These are phyloP conservation scores for Vanilla planifolia DNA, from an alignment of 106 monocot genomes.

Conservation along the genomic window DNA sequence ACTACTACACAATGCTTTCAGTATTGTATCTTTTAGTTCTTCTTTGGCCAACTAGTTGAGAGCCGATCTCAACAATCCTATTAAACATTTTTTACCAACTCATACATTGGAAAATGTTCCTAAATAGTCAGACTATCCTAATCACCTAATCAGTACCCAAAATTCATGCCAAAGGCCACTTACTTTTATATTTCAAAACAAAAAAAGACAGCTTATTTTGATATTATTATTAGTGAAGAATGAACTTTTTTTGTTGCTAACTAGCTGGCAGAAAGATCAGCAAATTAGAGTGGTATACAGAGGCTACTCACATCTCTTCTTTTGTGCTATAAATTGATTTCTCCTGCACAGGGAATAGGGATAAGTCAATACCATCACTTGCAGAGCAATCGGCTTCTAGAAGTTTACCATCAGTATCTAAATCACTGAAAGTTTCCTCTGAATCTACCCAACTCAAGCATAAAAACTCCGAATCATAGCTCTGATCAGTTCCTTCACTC, in stretches of 20 bases:
- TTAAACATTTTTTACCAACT: too few species aligned
- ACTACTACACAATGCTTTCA: too few species aligned
- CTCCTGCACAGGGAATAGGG: slow-evolving; percentile 22
- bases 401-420: slow-evolving; percentile 54
- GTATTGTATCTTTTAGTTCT: too few species aligned
- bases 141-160: too few species aligned
- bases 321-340: slow-evolving; percentile 10
- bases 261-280: neutral
- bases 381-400: slow-evolving; percentile 69
- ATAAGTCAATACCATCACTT: slow-evolving; percentile 25
- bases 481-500: slow-evolving; percentile 27
- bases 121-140: too few species aligned
- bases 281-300: neutral
- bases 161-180: too few species aligned
- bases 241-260: neutral
- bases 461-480: slow-evolving; percentile 2
- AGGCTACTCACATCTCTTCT: slow-evolving; percentile 34
- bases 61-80: too few species aligned
- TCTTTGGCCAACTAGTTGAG: too few species aligned
- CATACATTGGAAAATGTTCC: too few species aligned
- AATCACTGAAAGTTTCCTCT: slow-evolving; percentile 64
- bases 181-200: too few species aligned
- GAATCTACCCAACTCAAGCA: slow-evolving; percentile 33
- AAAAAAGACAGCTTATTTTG: too few species aligned
- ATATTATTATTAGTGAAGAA: neutral